Base-by-base conservation (phyloP, 176 grass and related monocot species). In the Musa troglodytarum region DNA sequence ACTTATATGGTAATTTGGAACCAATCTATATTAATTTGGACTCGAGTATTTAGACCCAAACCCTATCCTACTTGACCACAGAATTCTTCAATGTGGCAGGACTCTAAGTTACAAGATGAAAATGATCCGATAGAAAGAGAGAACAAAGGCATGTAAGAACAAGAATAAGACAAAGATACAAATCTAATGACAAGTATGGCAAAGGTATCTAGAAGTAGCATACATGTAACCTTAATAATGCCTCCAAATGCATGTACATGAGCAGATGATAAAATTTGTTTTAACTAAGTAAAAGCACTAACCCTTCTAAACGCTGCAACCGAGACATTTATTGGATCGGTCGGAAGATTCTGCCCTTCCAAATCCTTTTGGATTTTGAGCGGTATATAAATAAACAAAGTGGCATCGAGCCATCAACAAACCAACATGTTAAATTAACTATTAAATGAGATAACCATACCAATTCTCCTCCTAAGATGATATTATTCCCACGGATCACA, bases 381-480 rank as follows among this genome's bases (percentile, higher is more conserved):
- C 1, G 10, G 15, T 19, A 70, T 34, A 34, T 70, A 55, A 73
- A 29, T 9, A 50, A 70, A 70, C 68, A 70, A 70, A 51, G 50
- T 51, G 17, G 25, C 16, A 21, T 52, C 69, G 52, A 71, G 29
- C 19, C 52, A 19, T 54, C 29, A 34, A 34, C 10, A 13, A 28
- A 4, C 9, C 0, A 56, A 74, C 12, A 25, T 28, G 11, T 26
- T 13, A 25, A 26, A 74, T 74, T 57, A 57, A 28, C 22, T 9
- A 73, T 73, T 20, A 64, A 6, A 43, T 23, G 12, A 80, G 53
- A 86, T 71, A 11, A 53, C 80, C 29, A 0, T 89, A 99, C 96
- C 96, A 99, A 81, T 89, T 99, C 96, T 82, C 96, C 91, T 20
- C 95, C 95, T 71, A 99, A 91, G 70, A 99, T 88, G 57, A 99